These are phyloP conservation scores for Suillus cothurnatus DNA, from an alignment of 768 basidiomycete species.

Conservation along the genomic window DNA sequence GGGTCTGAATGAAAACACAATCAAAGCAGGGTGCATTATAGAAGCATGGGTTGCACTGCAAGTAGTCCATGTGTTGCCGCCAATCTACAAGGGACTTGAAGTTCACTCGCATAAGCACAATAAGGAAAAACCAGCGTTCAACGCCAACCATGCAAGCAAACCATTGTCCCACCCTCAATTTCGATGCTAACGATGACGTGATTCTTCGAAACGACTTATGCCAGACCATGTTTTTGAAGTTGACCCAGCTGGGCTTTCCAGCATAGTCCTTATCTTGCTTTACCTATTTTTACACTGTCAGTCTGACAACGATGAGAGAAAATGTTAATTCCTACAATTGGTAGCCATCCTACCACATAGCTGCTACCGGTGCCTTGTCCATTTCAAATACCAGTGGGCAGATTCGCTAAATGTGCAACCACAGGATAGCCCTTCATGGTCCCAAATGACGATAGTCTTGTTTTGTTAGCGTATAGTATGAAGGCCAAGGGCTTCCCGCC, in stretches of 20 bases:
- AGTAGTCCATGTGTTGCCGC: too few species aligned
- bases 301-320: neutral
- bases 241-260: slow-evolving; percentile 8
- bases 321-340: slow-evolving; percentile 29
- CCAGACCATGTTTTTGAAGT: slow-evolving; percentile 15
- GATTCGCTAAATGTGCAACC: slow-evolving; percentile 33
- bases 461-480: slow-evolving; percentile 44
- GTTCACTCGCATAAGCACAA: neutral
- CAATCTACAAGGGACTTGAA: too few species aligned
- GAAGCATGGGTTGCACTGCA: too few species aligned
- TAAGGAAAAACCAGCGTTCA: slow-evolving; percentile 32
- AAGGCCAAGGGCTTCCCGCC: slow-evolving; percentile 23
- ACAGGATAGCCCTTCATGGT: slow-evolving; percentile 41
- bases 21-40: too few species aligned
- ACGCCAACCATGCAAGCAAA: slow-evolving; percentile 33
- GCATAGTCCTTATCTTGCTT: slow-evolving; percentile 12
- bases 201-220: slow-evolving; percentile 13
- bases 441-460: slow-evolving; percentile 40
- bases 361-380: slow-evolving; percentile 36
- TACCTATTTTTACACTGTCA: neutral
- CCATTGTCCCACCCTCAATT: slow-evolving; percentile 11
- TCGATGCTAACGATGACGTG: neutral
- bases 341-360: slow-evolving; percentile 41
- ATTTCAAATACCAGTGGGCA: slow-evolving; percentile 36
- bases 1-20: too few species aligned